Evolutionary conservation across 371 early-diverging fungal species (phyloP).

Genomic region (Mortierella polycephala): DNA sequence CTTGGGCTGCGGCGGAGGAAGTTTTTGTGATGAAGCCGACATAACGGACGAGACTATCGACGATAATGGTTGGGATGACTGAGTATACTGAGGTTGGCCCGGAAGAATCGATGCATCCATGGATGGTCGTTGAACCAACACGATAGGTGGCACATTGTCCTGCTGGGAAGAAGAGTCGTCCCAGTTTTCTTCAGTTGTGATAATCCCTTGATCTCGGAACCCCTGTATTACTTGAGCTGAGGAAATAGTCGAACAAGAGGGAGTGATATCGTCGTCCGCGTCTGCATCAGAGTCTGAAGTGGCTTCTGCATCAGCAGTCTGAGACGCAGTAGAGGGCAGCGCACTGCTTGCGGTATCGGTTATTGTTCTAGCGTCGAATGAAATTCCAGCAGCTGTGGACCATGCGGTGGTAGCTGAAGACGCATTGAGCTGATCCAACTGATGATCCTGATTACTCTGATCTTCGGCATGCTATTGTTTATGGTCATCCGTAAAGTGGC

Average conservation of each 20-base stretch:
- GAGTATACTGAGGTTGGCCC: conserved; percentile 27
- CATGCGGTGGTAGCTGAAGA: not conserved
- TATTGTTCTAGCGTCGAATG: conserved; percentile 14
- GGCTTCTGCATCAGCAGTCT: conserved; percentile 16
- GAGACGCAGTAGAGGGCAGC: conserved; percentile 18
- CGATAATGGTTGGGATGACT: conserved; percentile 12
- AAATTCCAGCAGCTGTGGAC: conserved; percentile 7
- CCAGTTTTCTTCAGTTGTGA: conserved; percentile 27
- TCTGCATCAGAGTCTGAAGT: too few species aligned
- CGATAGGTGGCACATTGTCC: conserved; percentile 13
- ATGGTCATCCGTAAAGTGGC: too few species aligned
- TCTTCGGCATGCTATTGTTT: too few species aligned
- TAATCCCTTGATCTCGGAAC: conserved; percentile 24
- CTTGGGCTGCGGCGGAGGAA: conserved; percentile 3
- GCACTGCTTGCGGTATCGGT: conserved; percentile 10
- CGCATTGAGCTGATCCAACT: not conserved
- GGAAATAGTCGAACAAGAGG: conserved; percentile 26
- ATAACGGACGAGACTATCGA: conserved; percentile 19
- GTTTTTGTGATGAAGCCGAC: conserved; percentile 19
- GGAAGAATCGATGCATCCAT: conserved; percentile 33
- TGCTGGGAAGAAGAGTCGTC: conserved; percentile 9
- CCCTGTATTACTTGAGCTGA: conserved; percentile 17
- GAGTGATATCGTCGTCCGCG: not conserved
- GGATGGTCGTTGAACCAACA: conserved; percentile 36
- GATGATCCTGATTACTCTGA: too few species aligned